Base-by-base conservation (phyloP, 345 rosid species). In the Kernera saxatilis region DNA sequence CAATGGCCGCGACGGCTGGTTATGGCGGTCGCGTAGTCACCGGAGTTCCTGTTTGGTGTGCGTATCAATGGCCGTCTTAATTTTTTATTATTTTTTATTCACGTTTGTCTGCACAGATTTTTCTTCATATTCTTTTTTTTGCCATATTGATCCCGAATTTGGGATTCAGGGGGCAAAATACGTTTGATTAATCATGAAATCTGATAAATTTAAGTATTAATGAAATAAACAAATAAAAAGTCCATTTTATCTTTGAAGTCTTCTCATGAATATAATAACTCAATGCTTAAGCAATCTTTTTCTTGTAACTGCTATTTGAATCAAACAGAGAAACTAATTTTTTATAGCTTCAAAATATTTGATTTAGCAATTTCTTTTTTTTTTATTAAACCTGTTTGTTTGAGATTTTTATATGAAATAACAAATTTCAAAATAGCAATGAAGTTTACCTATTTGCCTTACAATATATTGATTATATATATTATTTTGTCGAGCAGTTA, bases 21-120 rank as follows among this genome's bases (percentile, higher is more conserved):
- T 46, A 10, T 50, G 53, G 37, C 0, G 68, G 69, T 5, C 82
- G 80, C 29, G 44, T 61, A n/a, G 85, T 86, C 11, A 73, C 81
- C 0, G 88, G 88, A 6, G 62, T 88, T 66, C 91, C 85, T 5
- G 79, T 78, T 66, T 78, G 84, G 83, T 41, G 43, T 23, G 60
- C 71, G 13, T 54, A 65, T 60, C 73, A 71, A 33, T 9, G 56
- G 17, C 39, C 39, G 7, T 35, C 44, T 50, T 63, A 17, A 58
- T 21, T 75, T n/a, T 30, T 59, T 35, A 25, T 37, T 26, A 36
- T 18, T 15, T 37, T 17, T 8, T 53, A 0, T 8, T n/a, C 19
- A 33, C 21, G 39, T 25, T 32, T 22, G 37, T 33, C 19, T 43
- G 37, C 18, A 54, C 71, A 54, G 22, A 13, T 22, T 72, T 40